Evolutionary conservation across 345 rosid species (phyloP).

Genomic region (Psidium guajava): DNA sequence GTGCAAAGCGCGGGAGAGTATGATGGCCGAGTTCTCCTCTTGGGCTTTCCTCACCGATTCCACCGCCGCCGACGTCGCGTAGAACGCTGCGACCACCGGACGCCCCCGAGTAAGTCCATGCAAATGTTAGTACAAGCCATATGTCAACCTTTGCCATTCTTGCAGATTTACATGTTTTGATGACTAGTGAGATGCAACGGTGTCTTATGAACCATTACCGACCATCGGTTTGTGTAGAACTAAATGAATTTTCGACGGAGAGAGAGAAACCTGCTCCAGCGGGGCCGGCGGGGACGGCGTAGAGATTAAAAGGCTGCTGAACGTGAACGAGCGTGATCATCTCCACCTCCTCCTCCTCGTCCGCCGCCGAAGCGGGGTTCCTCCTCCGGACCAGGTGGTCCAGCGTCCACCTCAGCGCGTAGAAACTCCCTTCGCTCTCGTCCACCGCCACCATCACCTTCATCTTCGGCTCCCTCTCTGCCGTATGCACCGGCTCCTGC

Average conservation of each 20-base stretch:
- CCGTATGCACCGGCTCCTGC: conserved; percentile 1
- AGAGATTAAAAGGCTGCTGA: conserved; percentile 34
- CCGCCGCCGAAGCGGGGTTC: background rate
- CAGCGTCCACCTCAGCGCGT: conserved; percentile 53
- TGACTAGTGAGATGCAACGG: background rate
- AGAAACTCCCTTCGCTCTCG: conserved; percentile 53
- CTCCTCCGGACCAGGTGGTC: conserved; percentile 16
- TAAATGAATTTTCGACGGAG: background rate
- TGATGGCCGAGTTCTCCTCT: conserved; percentile 33
- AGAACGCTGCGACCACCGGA: conserved; percentile 13
- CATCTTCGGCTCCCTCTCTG: conserved; percentile 14
- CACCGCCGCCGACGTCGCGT: conserved; percentile 13
- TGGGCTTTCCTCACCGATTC: conserved; percentile 48
- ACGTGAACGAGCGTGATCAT: conserved; percentile 43
- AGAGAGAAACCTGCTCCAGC: conserved; percentile 23
- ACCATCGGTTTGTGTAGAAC: background rate
- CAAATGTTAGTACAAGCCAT: background rate
- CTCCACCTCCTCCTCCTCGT: conserved; percentile 5
- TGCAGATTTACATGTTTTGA: background rate
- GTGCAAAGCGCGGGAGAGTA: conserved; percentile 46
- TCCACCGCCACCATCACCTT: conserved; percentile 52
- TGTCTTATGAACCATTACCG: background rate
- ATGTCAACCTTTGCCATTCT: background rate
- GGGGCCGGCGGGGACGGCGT: conserved; percentile 33
- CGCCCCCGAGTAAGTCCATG: background rate